Percentiles rank a stretch among this genome's conserved stretches.
Conservation (phyloP, 148 eudicot genomes). For the Silene uniflora region DNA sequence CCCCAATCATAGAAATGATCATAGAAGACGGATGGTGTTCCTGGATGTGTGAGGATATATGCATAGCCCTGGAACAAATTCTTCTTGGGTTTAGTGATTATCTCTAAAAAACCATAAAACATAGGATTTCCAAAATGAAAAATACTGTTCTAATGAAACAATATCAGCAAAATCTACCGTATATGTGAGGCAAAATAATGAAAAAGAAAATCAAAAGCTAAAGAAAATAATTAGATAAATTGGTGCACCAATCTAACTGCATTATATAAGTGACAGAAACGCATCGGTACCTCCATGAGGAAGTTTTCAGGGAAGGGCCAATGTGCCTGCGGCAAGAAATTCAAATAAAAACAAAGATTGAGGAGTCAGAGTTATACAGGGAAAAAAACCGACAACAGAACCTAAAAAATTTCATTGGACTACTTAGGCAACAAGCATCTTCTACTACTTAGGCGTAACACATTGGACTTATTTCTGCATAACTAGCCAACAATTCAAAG, state of each 20-base stretch:
- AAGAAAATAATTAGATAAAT: not conserved
- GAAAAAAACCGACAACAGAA: no score
- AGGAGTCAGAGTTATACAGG: no score
- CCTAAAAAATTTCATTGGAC: no score
- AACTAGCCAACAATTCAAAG: not conserved
- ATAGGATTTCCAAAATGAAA: no score
- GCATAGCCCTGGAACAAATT: constrained; percentile 69
- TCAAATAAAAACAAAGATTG: no score
- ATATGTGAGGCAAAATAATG: no score
- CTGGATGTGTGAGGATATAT: constrained; percentile 89
- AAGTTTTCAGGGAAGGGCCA: constrained; percentile 88
- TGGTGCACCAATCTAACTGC: not conserved
- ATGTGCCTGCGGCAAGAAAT: constrained; percentile 66
- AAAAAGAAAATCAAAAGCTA: no score
- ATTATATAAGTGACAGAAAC: not conserved
- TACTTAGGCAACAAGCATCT: not conserved
- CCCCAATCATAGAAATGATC: constrained; percentile 95
- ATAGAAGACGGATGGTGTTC: constrained; percentile 77
- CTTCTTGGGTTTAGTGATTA: not conserved
- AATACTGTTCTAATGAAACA: no score
- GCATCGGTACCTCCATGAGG: constrained; percentile 71
- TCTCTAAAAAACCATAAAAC: no score
- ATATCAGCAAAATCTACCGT: no score
- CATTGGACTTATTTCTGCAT: not conserved
- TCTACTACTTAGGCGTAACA: not conserved